These are phyloP conservation scores for Bifiguratus adelaidae DNA, from an alignment of 192 early-diverging fungal genomes.

Conservation along the genomic window DNA sequence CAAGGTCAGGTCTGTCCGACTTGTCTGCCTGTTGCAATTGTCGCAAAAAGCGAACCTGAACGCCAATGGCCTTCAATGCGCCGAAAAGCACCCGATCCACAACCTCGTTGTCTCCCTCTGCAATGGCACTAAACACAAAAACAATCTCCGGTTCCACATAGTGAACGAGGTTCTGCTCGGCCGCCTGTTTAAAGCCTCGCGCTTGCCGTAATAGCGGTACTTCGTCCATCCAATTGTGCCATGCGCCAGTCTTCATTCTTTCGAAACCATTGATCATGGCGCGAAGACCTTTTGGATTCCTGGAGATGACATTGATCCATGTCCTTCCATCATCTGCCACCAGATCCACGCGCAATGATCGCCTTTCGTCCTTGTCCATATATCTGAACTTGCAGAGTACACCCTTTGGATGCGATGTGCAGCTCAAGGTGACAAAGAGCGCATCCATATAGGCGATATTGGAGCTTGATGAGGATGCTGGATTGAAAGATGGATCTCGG, in stretches of 20 bases:
- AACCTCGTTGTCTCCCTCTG: conserved; percentile 9
- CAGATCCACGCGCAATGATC: too few species aligned
- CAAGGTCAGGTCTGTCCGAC: conserved; percentile 3
- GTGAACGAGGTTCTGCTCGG: conserved; percentile 16
- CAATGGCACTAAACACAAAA: conserved; percentile 19
- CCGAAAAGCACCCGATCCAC: conserved; percentile 13
- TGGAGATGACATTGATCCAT: conserved; percentile 35
- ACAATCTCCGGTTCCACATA: conserved; percentile 15
- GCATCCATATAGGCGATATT: too few species aligned
- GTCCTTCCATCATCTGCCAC: conserved; percentile 30
- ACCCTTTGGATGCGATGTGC: too few species aligned
- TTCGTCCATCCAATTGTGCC: too few species aligned
- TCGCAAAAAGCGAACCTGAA: conserved; percentile 6
- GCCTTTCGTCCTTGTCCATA: too few species aligned
- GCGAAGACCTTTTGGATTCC: conserved; percentile 27
- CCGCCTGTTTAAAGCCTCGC: conserved; percentile 2
- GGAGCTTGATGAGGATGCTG: too few species aligned
- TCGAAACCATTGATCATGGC: conserved; percentile 33
- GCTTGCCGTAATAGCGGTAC: conserved; percentile 21
- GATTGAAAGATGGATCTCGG: too few species aligned
- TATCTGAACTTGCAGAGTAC: too few species aligned
- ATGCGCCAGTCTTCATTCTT: too few species aligned
- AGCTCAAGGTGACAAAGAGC: too few species aligned
- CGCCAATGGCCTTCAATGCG: conserved; percentile 6
- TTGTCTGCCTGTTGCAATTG: background rate